Conservation (phyloP, 2,329 filamentous ascomycete species). For the Botrytis cinerea region DNA sequence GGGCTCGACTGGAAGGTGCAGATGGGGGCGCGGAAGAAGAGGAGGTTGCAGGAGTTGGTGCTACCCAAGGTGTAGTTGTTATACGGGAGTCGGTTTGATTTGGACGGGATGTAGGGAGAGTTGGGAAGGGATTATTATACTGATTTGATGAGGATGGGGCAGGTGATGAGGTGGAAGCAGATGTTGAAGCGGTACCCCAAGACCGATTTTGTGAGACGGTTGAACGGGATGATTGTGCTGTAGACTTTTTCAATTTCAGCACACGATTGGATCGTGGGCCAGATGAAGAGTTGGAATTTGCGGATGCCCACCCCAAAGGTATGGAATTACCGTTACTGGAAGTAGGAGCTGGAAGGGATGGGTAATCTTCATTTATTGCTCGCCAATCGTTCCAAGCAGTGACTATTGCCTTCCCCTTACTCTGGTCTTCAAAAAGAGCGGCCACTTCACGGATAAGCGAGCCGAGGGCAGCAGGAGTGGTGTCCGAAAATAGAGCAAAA, state of each 20-base stretch:
- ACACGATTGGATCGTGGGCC: constrained; percentile 52
- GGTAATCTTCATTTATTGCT: constrained; percentile 94
- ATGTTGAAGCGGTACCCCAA: constrained; percentile 50
- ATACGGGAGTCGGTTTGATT: constrained; percentile 35
- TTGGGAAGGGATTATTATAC: constrained; percentile 49
- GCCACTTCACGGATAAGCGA: constrained; percentile 89
- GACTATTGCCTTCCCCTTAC: constrained; percentile 71
- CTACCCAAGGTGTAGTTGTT: constrained; percentile 42
- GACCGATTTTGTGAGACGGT: constrained; percentile 57
- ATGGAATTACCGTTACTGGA: constrained; percentile 50
- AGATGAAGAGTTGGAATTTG: constrained; percentile 27
- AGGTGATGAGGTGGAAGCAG: constrained; percentile 22
- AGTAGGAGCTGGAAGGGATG: constrained; percentile 75
- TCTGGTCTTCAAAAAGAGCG: constrained; percentile 84
- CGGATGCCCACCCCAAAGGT: constrained; percentile 40
- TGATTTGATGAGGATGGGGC: constrained; percentile 40
- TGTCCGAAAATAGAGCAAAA: constrained; percentile 80
- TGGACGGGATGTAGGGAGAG: constrained; percentile 42
- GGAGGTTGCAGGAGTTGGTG: constrained; percentile 42
- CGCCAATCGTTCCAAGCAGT: constrained; percentile 95
- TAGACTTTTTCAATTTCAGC: constrained; percentile 68
- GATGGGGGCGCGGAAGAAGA: constrained; percentile 36
- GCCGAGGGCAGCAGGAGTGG: constrained; percentile 76
- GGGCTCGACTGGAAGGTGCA: constrained; percentile 27
- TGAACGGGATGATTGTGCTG: constrained; percentile 65